Evolutionary conservation across 2,329 filamentous ascomycete species (phyloP), one percentile per base, ranked within the genome.

Genomic region (Colletotrichum liaoningense): DNA sequence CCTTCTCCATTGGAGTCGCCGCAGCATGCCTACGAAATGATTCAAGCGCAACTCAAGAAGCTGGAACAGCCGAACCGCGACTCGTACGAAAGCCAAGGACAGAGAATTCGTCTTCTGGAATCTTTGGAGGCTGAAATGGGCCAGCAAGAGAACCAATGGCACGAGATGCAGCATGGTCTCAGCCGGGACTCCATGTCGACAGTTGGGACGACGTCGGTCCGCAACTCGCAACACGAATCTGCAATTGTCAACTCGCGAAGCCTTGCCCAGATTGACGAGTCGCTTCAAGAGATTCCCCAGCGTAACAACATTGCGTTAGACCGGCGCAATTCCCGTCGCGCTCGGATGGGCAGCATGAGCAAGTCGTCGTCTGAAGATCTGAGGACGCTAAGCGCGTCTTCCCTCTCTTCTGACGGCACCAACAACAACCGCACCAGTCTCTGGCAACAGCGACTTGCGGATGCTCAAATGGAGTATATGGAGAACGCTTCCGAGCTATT

Each of bases 111-210:
- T 42, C 83, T 92, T 3, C 81, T 93, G 1, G 87, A 89, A 38
- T 87, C 90, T 72, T 82, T 93, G 1, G 91, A 93, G 77, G 84
- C 83, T 73, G 91, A 93, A 79, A 90, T 93, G 86, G 89, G 87
- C 0, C 80, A 86, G 75, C 88, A 93, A 77, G 89, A 91, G 77
- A 85, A 84, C 67, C 86, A 88, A 75, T 93, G 91, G 91, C 86
- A 88, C 69, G 82, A 86, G 63, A 86, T 92, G 81, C 89, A 89
- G 69, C 82, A 86, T 30, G 86, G 87, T 49, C 78, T 91, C 54
- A 82, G 83, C 65, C 86, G 86, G 69, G 85, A 88, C 75, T 90
- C 89, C 6, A 78, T 87, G 54, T 89, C 86, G 1, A 88, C 85
- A 8, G 77, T 87, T 60, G 79, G 79, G 64, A 84, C 84, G 1